Evolutionary conservation across 495 filamentous ascomycete species (phyloP), one percentile per base, ranked within the genome.

Genomic region (Aspergillus egyptiacus): DNA sequence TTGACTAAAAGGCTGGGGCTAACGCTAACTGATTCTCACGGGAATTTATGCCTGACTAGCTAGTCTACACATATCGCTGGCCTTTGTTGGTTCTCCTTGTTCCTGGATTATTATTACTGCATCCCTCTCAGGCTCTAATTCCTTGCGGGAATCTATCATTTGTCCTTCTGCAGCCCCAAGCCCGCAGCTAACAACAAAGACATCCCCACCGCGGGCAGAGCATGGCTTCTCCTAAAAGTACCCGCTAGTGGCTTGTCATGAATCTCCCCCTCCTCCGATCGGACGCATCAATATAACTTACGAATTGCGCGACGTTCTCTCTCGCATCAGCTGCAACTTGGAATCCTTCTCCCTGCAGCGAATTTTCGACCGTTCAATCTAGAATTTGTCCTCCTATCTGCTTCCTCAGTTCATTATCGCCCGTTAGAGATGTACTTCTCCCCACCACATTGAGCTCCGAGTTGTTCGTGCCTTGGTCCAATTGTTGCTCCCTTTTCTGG

Each of bases 241-340:
- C 40, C 33, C 53, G 52, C 41, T 32, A 25, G 39, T 48, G 22
- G 27, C 37, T 15, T 31, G 44, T 18, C 22, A 35, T 27, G 25
- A 40, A 18, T 42, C 23, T 33, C 23, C 34, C 41, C 43, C 47
- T 39, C 45, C 47, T 53, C 56, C 56, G 56, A 53, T 59, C 51
- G 52, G 52, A 33, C 18, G 24, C 23, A 51, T 51, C 51, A 53
- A 47, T 59, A 55, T 58, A 58, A 52, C 56, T 43, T 39, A 50
- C 48, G 40, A 42, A 55, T 55, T 53, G 56, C 56, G 51, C 56
- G 31, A 58, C 56, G 27, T 41, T 49, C 40, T 25, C 8, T 24
- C 40, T 28, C 41, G 40, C 43, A 17, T 27, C 31, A 32, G 27
- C 39, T 10, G 19, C 35, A 28, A 31, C 19, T 20, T 14, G 46